These are phyloP conservation scores for Pseudisothecium myosuroides DNA, from an alignment of 225 moss, liverwort and hornwort genomes.

Conservation along the genomic window DNA sequence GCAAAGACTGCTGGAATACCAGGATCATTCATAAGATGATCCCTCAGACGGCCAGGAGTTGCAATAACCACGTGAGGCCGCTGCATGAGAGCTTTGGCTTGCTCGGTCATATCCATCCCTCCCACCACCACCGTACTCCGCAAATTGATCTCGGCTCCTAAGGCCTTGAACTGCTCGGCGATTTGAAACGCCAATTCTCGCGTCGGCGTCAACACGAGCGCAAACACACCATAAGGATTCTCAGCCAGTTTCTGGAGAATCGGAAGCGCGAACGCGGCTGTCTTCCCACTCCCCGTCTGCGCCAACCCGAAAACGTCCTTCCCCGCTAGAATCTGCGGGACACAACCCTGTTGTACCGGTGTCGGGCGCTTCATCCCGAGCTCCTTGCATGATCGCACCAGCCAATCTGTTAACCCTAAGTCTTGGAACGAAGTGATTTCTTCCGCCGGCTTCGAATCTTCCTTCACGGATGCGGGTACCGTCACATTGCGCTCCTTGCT, in stretches of 20 bases:
- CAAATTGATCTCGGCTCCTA: slow-evolving; percentile 65
- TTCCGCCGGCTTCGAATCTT: background rate
- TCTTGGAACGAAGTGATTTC: slow-evolving; percentile 25
- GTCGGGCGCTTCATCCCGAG: slow-evolving; percentile 79
- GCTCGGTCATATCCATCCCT: slow-evolving; percentile 93
- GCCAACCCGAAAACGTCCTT: slow-evolving; percentile 87
- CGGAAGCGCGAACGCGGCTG: slow-evolving; percentile 93
- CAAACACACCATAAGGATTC: slow-evolving; percentile 77
- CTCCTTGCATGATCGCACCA: slow-evolving; percentile 57
- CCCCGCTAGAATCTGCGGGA: slow-evolving; percentile 68
- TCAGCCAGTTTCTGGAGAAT: slow-evolving; percentile 68
- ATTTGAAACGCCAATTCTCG: slow-evolving; percentile 93
- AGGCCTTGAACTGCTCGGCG: slow-evolving; percentile 74
- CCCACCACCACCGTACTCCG: slow-evolving; percentile 74
- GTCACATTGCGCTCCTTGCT: background rate
- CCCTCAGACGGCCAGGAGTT: slow-evolving; percentile 80
- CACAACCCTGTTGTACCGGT: slow-evolving; percentile 76
- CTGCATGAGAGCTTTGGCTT: slow-evolving; percentile 85
- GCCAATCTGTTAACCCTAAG: slow-evolving; percentile 28
- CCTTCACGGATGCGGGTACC: background rate
- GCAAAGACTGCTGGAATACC: slow-evolving; percentile 64
- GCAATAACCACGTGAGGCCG: slow-evolving; percentile 93
- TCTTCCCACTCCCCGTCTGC: slow-evolving; percentile 96
- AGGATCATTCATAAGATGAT: slow-evolving; percentile 70
- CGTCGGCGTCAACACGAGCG: slow-evolving; percentile 85